Evolutionary conservation across 2,329 filamentous ascomycete species (phyloP).

Genomic region (Plectosphaerella cucumerina): DNA sequence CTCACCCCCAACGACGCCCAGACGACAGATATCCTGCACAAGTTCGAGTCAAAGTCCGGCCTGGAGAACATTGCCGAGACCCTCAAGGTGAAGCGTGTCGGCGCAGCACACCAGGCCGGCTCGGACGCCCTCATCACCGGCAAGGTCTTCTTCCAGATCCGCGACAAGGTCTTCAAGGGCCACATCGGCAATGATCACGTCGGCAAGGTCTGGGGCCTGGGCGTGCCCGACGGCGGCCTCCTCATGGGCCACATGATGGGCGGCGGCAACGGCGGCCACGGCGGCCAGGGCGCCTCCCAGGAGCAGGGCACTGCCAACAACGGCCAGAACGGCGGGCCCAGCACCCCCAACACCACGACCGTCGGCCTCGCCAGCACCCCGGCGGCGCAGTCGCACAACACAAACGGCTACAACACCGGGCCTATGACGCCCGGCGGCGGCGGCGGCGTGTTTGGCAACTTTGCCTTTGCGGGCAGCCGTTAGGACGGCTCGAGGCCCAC

Average conservation of each 20-base stretch:
- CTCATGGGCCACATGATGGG: constrained; percentile 27
- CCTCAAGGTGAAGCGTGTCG: constrained; percentile 83
- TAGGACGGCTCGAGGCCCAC: constrained; percentile 16
- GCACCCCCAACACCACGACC: constrained; percentile 65
- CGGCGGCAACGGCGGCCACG: constrained; percentile 21
- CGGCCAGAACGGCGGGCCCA: constrained; percentile 46
- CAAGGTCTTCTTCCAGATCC: constrained; percentile 91
- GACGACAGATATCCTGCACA: constrained; percentile 71
- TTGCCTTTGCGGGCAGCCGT: constrained; percentile 46
- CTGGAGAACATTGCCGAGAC: constrained; percentile 92
- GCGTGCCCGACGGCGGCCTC: constrained; percentile 60
- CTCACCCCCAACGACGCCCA: constrained; percentile 59
- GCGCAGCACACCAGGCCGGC: constrained; percentile 85
- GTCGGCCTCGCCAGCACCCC: constrained; percentile 45
- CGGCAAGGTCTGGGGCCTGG: constrained; percentile 91
- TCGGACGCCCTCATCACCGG: constrained; percentile 92
- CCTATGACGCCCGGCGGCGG: constrained; percentile 75
- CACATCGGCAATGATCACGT: constrained; percentile 76
- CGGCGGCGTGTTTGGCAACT: constrained; percentile 72
- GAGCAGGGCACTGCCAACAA: constrained; percentile 18
- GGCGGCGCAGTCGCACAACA: constrained; percentile 47
- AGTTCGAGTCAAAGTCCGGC: constrained; percentile 85
- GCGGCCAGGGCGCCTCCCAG: constrained; percentile 28
- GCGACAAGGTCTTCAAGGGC: constrained; percentile 81
- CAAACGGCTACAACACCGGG: constrained; percentile 55